Conservation (phyloP, 805 yeast genomes). For the Candida orba region DNA sequence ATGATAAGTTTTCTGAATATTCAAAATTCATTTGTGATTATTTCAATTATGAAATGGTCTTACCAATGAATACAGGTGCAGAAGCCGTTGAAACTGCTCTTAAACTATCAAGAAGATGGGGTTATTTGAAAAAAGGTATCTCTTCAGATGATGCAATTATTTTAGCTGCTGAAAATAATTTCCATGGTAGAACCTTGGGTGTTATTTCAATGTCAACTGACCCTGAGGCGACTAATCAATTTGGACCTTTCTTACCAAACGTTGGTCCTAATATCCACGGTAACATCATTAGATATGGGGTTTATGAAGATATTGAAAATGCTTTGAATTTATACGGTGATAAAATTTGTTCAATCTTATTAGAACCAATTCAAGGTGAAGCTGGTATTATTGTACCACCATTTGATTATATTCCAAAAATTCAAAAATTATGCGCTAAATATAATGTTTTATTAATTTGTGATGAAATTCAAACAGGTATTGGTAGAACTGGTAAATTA, state of each 20-base stretch:
- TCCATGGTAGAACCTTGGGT: slow-evolving; percentile 95
- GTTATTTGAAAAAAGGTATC: slow-evolving; percentile 80
- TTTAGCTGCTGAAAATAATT: slow-evolving; percentile 80
- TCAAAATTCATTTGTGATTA: slow-evolving; percentile 85
- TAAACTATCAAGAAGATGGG: slow-evolving; percentile 96
- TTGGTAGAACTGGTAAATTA: slow-evolving; percentile 94
- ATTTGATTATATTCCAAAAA: slow-evolving; percentile 64
- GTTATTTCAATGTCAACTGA: slow-evolving; percentile 95
- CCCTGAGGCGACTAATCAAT: slow-evolving; percentile 80
- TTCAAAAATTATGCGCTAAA: slow-evolving; percentile 66
- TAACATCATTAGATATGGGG: slow-evolving; percentile 68
- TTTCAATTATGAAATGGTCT: slow-evolving; percentile 84
- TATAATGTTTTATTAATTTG: slow-evolving; percentile 86
- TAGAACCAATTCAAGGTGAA: slow-evolving; percentile 97
- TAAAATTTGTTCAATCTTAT: slow-evolving; percentile 80
- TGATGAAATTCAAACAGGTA: slow-evolving; percentile 96
- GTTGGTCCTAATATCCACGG: slow-evolving; percentile 75
- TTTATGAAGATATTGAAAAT: slow-evolving; percentile 75
- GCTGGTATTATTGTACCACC: slow-evolving; percentile 98
- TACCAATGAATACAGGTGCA: slow-evolving; percentile 99
- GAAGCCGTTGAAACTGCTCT: slow-evolving; percentile 96
- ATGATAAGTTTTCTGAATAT: slow-evolving; percentile 78
- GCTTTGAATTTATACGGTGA: slow-evolving; percentile 82
- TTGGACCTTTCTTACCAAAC: slow-evolving; percentile 83
- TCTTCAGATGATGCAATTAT: slow-evolving; percentile 80